Base-by-base conservation (phyloP, 2,329 filamentous ascomycete genomes). In the Ophiognomonia clavigignenti-juglandacearum region DNA sequence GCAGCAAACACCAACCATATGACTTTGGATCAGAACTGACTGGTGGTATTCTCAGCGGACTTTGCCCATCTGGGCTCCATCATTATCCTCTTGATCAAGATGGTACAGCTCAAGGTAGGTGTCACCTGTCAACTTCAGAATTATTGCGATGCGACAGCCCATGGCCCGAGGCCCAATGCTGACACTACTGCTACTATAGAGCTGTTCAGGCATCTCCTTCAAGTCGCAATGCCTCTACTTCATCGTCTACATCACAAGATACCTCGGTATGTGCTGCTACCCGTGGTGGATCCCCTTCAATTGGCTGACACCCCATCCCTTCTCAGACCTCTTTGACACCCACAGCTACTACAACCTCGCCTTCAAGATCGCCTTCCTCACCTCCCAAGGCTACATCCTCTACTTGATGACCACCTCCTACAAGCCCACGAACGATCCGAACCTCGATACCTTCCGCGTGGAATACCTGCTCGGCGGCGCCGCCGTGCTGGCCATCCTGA, bases 371-470 rank as follows among this genome's bases (percentile, higher is more conserved):
- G 78, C 96, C 64, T 98, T 97, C 76, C 91, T 98, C 65, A 77
- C 73, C 54, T 85, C 88, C 20, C 91, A 95, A 54, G 83, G 85
- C 54, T 98, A 98, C 75, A 95, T 91, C 61, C 83, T 98, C 66
- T 97, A 96, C 73, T 82, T 97, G 57, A 98, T 98, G 93, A 86
- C 93, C 53, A 95, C 89, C 59, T 88, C 92, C 61, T 98, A 93
- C 80, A 95, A 95, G 70, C 92, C 93, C 22, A 97, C 93, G 27
- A 92, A 96, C 71, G 93, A 98, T 63, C 89, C 92, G 45, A 96
- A 95, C 64, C 82, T 95, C 64, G 93, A 98, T 65, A 98, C 93
- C 4, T 97, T 98, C 77, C 90, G 91, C 58, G 88, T 97, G 39
- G 87, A 96, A 67, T 98, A 97, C 70, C 78, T 98, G 38, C 78